Base-by-base conservation (phyloP, 2,329 filamentous ascomycete genomes). In the Harringtonia aguacate region DNA sequence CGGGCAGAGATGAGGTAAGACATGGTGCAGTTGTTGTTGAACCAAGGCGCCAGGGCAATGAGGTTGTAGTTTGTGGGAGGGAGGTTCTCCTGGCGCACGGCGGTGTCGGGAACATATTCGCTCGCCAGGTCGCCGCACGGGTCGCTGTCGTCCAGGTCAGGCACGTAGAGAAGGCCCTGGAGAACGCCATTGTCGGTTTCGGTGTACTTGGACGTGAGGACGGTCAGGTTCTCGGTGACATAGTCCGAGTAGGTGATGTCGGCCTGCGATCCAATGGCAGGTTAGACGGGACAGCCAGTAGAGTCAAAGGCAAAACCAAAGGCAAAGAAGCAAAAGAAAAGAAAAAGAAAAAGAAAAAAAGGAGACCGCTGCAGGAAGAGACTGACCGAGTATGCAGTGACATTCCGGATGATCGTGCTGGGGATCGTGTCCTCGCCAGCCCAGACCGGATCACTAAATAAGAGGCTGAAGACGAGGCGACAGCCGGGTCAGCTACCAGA, bases 1-100 rank as follows among this genome's bases (percentile, higher is more conserved):
- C 69, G 66, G n/a, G 75, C 73, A 18, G 75, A 70, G 17, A 70
- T 63, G 38, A 97, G 71, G 58, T 87, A 95, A 36, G 81, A 74
- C 44, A 72, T 63, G 13, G 86, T 84, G 58, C 90, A 98, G 22
- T 77, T 66, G 8, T 72, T 66, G 49, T 73, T 84, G 53, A 87
- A 78, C 89, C 90, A 97, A 24, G 90, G 90, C 21, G 86, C 89
- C 43, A 95, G 66, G 24, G 84, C 89, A 53, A 95, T 77, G 41
- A 88, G 69, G 44, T 82, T 79, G 59, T 86, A 87, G 52, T 84
- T 78, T 39, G 73, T 72, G 1, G 71, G 67, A 0, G 79, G 79
- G 1, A 95, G 74, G 55, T 92, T 73, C n/a, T 63, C 60, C 53
- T 76, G 73, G 15, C 82, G 77, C 13, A 86, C 94, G 44, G 79